Percentiles rank a stretch among this genome's conserved stretches.
Conservation (phyloP, 106 monocot species). For the Dioscorea alata region DNA sequence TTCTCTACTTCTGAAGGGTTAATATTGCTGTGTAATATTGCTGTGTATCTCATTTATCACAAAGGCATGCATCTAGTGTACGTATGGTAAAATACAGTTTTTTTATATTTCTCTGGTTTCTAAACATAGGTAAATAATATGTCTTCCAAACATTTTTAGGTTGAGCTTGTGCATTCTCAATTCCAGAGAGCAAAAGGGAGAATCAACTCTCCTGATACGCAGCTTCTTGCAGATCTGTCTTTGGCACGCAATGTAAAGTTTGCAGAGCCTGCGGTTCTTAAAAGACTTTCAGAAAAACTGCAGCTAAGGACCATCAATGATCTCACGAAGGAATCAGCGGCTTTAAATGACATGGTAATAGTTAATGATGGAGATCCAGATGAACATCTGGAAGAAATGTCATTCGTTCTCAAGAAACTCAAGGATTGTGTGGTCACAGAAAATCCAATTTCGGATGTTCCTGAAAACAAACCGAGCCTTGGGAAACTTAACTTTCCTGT, state of each 20-base stretch:
- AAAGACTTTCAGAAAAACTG: constrained; percentile 32
- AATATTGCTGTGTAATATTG: no score
- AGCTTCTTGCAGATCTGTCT: constrained; percentile 12
- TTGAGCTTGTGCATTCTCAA: constrained; percentile 38
- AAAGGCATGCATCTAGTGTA: no score
- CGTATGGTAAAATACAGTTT: no score
- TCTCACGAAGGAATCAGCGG: constrained; percentile 27
- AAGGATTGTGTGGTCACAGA: constrained; percentile 18
- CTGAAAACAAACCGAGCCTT: constrained; percentile 11
- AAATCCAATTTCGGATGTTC: constrained; percentile 1
- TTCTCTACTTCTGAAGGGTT: no score
- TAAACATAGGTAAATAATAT: no score
- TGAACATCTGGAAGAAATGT: constrained; percentile 10
- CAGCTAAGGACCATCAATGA: constrained; percentile 30
- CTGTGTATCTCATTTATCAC: no score
- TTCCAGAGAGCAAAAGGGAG: constrained; percentile 33
- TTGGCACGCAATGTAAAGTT: constrained; percentile 4
- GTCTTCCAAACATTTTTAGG: constrained; percentile 13
- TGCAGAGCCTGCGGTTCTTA: constrained; percentile 8
- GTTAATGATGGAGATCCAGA: constrained; percentile 12
- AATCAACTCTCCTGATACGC: constrained; percentile 16
- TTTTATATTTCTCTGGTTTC: no score
- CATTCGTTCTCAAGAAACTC: constrained; percentile 28
- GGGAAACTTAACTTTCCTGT: constrained; percentile 28
- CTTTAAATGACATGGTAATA: constrained; percentile 24